These are phyloP conservation scores for Citrus reticulata DNA, from an alignment of 345 rosid species.

Conservation along the genomic window DNA sequence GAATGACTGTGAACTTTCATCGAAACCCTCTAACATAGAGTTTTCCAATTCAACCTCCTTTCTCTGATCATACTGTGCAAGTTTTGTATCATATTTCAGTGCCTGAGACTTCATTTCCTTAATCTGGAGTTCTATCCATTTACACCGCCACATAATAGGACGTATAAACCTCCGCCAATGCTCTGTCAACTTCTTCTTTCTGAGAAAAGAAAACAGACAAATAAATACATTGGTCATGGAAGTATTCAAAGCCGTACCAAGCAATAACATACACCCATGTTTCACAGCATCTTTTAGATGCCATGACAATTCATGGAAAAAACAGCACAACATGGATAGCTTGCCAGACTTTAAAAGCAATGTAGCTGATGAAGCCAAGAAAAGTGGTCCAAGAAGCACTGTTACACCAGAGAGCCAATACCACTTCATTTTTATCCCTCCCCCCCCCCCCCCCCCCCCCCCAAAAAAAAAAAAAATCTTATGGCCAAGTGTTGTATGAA, in stretches of 20 bases:
- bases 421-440: background rate
- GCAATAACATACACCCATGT: background rate
- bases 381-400: background rate
- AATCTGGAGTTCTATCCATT: constrained; percentile 72
- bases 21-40: constrained; percentile 28
- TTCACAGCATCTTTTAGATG: background rate
- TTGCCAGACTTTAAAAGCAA: background rate
- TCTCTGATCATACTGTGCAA: constrained; percentile 38
- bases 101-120: constrained; percentile 52
- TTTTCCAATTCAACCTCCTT: constrained; percentile 41
- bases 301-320: background rate
- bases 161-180: constrained; percentile 76
- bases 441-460: background rate
- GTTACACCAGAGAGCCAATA: background rate
- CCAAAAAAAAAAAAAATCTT: too few relatives aligned
- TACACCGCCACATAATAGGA: constrained; percentile 80
- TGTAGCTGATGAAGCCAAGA: background rate
- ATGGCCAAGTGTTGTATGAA: background rate
- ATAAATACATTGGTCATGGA: background rate
- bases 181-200: constrained; percentile 78
- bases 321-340: background rate
- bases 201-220: constrained; percentile 7
- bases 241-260: background rate
- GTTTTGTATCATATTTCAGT: constrained; percentile 55
- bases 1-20: constrained; percentile 48